These are phyloP conservation scores for Durotheca rogersii DNA, from an alignment of 495 filamentous ascomycete genomes.

Conservation along the genomic window DNA sequence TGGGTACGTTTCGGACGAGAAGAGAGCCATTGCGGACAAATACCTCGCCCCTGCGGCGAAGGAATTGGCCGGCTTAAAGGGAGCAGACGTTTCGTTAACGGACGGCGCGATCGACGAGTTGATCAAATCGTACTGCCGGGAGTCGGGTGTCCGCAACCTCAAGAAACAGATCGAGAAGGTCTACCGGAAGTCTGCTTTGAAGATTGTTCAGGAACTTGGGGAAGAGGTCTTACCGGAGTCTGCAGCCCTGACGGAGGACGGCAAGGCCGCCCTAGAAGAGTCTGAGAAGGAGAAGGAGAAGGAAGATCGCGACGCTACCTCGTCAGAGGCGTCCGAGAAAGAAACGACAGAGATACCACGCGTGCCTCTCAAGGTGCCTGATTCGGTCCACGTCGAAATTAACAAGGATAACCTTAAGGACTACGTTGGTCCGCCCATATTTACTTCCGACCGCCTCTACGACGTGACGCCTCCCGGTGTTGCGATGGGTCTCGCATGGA, in stretches of 20 bases:
- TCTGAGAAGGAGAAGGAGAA: constrained; percentile 45
- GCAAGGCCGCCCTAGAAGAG: constrained; percentile 76
- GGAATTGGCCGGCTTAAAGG: constrained; percentile 85
- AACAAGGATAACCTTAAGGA: constrained; percentile 90
- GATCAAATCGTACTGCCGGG: constrained; percentile 97
- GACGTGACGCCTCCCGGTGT: constrained; percentile 95
- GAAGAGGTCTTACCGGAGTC: constrained; percentile 81
- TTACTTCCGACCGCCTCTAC: constrained; percentile 93
- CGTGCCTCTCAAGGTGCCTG: constrained; percentile 79
- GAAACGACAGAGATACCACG: constrained; percentile 66
- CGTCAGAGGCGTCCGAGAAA: constrained; percentile 31
- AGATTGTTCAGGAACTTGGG: constrained; percentile 93
- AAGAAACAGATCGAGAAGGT: constrained; percentile 99
- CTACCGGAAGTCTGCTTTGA: constrained; percentile 93
- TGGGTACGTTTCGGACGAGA: constrained; percentile 96
- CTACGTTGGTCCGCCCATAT: constrained; percentile 94
- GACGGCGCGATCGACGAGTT: constrained; percentile 89
- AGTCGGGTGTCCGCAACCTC: constrained; percentile 93
- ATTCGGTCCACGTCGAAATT: constrained; percentile 83
- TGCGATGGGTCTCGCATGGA: constrained; percentile 98
- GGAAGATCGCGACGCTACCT: constrained; percentile 20
- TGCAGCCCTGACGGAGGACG: constrained; percentile 82
- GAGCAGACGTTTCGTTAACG: constrained; percentile 80
- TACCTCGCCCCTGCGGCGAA: constrained; percentile 91
- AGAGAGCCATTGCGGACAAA: constrained; percentile 95